A percentile compares a stretch with the other conserved stretches of the same genome.
These are phyloP conservation scores for Drosera capensis DNA, from an alignment of 148 eudicot species.

Conservation along the genomic window DNA sequence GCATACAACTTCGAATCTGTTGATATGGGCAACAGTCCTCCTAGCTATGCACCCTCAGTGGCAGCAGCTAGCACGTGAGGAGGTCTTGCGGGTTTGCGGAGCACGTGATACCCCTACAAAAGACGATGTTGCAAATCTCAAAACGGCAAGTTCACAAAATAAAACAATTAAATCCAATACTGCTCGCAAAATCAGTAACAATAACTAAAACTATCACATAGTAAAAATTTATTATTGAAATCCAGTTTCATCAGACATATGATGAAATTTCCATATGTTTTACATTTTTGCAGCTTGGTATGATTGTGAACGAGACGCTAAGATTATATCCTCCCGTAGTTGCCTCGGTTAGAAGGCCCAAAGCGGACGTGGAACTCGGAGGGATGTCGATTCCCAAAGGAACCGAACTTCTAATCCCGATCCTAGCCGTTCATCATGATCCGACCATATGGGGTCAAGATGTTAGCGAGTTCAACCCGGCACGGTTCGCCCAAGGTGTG, in stretches of 20 bases:
- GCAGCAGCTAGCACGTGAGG: slow-evolving; percentile 65
- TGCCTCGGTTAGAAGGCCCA: slow-evolving; percentile 34
- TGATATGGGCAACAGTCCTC: slow-evolving; percentile 45
- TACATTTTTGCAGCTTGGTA: slow-evolving; percentile 25
- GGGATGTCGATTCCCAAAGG: slow-evolving; percentile 26
- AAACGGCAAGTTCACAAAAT: slow-evolving; percentile 18
- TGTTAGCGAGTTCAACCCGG: slow-evolving; percentile 36
- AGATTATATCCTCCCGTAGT: slow-evolving; percentile 46
- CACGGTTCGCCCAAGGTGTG: slow-evolving; percentile 29
- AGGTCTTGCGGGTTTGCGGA: slow-evolving; percentile 40
- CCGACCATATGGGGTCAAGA: slow-evolving; percentile 38
- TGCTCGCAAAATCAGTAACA: background rate
- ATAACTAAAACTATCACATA: background rate
- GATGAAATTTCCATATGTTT: background rate
- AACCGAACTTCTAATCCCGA: slow-evolving; percentile 37
- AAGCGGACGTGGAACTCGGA: slow-evolving; percentile 25
- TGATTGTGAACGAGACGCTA: slow-evolving; percentile 38
- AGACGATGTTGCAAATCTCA: slow-evolving; percentile 38
- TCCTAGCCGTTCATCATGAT: slow-evolving; percentile 54
- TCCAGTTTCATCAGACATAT: background rate
- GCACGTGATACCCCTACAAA: slow-evolving; percentile 41
- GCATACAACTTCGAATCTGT: slow-evolving; percentile 38
- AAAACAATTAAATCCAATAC: too few species aligned
- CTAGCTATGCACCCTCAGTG: slow-evolving; percentile 67
- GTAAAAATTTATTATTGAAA: too few species aligned